Conservation (phyloP, 1,284 basidiomycete species). For the Gomphus bonarii region DNA sequence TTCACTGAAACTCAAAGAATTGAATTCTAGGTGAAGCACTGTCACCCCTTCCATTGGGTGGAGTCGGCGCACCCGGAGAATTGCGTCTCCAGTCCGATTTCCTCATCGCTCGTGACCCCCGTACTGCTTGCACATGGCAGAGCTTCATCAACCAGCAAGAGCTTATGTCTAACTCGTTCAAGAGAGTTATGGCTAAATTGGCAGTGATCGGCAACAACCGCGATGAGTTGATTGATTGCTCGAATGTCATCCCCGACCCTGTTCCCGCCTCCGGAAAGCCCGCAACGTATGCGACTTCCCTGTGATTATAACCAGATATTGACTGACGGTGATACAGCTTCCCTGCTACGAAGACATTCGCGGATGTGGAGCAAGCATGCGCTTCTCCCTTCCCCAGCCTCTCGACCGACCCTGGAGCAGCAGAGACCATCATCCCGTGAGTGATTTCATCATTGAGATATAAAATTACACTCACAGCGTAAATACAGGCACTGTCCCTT, state of each 20-base stretch:
- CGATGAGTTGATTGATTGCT: conserved; percentile 7
- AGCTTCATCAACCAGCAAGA: conserved; percentile 13
- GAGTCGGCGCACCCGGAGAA: conserved; percentile 10
- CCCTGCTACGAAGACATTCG: conserved; percentile 6
- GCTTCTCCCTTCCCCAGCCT: conserved; percentile 7
- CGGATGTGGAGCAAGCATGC: conserved; percentile 11
- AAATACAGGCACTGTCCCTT: no score
- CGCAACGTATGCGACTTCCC: not conserved
- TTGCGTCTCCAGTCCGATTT: conserved; percentile 18
- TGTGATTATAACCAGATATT: not conserved
- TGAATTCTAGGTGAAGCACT: conserved; percentile 4
- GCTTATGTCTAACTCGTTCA: conserved; percentile 6
- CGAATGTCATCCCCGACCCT: conserved; percentile 4
- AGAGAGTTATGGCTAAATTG: conserved; percentile 7
- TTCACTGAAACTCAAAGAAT: not conserved
- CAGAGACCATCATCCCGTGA: no score
- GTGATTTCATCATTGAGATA: no score
- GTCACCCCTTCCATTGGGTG: conserved; percentile 13
- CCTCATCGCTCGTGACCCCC: conserved; percentile 14
- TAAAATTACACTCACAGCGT: not conserved
- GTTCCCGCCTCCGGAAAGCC: not conserved
- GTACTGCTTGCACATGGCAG: conserved; percentile 17
- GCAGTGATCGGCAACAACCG: conserved; percentile 8
- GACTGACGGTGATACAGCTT: not conserved
- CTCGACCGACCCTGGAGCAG: not conserved